These are phyloP conservation scores for Medicago ruthenica DNA, from an alignment of 306 rosid species.

Conservation along the genomic window DNA sequence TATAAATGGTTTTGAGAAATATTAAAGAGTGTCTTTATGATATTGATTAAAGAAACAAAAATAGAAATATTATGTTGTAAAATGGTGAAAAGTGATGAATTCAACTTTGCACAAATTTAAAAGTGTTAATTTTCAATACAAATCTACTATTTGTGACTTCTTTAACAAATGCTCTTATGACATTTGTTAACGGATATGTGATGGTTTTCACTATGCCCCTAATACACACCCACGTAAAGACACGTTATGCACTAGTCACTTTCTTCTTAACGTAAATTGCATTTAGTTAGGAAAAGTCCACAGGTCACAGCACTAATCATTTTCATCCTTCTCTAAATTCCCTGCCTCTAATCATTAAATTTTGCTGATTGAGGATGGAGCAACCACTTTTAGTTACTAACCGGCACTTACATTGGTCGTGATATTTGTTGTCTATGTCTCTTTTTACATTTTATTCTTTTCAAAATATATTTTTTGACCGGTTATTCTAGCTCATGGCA, in stretches of 20 bases:
- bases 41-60: too few species aligned
- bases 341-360: constrained; percentile 52
- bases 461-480: too few species aligned
- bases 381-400: constrained; percentile 75
- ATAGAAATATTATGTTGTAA: too few species aligned
- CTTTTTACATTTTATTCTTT: constrained; percentile 15
- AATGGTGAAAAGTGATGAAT: too few species aligned
- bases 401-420: constrained; percentile 55
- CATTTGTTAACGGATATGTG: neutral
- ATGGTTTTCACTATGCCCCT: neutral
- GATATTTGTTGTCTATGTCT: constrained; percentile 42
- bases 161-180: too few species aligned
- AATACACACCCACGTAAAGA: constrained; percentile 1
- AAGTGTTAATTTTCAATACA: too few species aligned
- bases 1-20: too few species aligned
- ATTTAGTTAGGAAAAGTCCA: constrained; percentile 59
- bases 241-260: constrained; percentile 47
- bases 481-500: constrained; percentile 1
- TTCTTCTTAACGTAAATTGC: constrained; percentile 37
- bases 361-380: constrained; percentile 60
- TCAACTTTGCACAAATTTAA: too few species aligned
- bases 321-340: constrained; percentile 54
- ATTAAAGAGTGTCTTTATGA: too few species aligned
- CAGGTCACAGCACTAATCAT: constrained; percentile 63
- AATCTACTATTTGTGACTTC: too few species aligned